Evolutionary conservation across 2,329 filamentous ascomycete species (phyloP), one percentile per base, ranked within the genome.

Genomic region (Ascosphaera aggregata): DNA sequence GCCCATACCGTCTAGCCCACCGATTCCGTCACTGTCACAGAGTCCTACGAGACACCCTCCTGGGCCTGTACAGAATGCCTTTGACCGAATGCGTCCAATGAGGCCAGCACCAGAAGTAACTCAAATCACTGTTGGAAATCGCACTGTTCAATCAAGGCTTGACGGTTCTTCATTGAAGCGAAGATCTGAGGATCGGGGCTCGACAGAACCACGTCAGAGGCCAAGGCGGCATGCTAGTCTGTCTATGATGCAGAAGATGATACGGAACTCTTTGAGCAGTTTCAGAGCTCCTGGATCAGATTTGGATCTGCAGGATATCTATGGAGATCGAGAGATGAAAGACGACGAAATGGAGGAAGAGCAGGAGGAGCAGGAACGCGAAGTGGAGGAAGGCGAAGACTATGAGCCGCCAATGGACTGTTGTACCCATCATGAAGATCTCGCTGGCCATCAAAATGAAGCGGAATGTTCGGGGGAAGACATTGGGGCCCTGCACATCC

Each of bases 71-170:
- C 65, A 68, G 39, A 72, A 66, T 48, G 72, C 72, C 1, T 75
- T 75, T 46, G 69, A 74, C 51, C 64, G 68, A 15, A 75, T 76
- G 69, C 63, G 72, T 13, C 64, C 67, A 1, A 77, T 71, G 49
- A 66, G 76, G 24, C 59, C 66, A 2, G 66, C 68, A 1, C 58
- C 66, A 19, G 73, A 80, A 47, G 60, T 75, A 39, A 78, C 79
- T 16, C 80, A 76, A 2, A 79, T 86, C 37, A 84, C 76, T 0
- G 71, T 86, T 40, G 80, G 78, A 1, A 65, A 74, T 43, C 67
- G 65, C 36, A 80, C 74, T 0, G 65, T 73, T 3, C 76, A 70
- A 0, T 74, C 73, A 16, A 65, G 72, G 22, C 65, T 82, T 45
- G 76, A 76, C 1, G 61, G 67, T 38, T 50, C 62, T 3, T 49